Evolutionary conservation across 352 stramenopile species (phyloP), one percentile per base, ranked within the genome.

Genomic region (Pythium scleroteichum): DNA sequence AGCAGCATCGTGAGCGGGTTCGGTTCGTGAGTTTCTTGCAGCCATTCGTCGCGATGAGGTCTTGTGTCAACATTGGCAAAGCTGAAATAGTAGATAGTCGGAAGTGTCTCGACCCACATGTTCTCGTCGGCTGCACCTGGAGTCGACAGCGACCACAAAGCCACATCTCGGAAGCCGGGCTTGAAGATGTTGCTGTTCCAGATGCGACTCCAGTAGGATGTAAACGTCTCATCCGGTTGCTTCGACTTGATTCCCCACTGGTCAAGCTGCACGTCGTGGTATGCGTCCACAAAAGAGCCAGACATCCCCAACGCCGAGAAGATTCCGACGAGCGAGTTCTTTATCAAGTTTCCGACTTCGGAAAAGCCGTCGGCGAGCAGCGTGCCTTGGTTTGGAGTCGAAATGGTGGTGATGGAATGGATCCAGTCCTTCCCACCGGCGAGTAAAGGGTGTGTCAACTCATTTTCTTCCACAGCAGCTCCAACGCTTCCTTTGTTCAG

Each of bases 341-440:
- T 75, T 45, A 82, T 64, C 0, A 66, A 51, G 24, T 83, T 67
- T 20, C 70, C 75, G 23, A 82, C 75, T 20, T 70, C 48, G 1
- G 69, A 71, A 61, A 89, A 73, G 33, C 64, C 77, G 47, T 87
- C 57, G 8, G 58, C 76, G 35, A 89, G 62, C 8, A 79, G 74
- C 7, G 78, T 81, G 47, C 79, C 79, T 29, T 86, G 77, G 74
- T 87, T 87, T 0, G 79, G 79, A 0, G 77, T 64, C 3, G 77
- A 72, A 41, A 89, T 74, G 20, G 74, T 87, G 38, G 79, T 87
- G 64, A 89, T 73, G 8, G 79, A 89, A 48, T 85, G 71, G 45
- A 89, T 68, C 77, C 79, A 89, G 60, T 73, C 54, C 55, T 72
- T 73, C 0, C 76, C 77, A 35, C 76, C 73, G 3, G 67, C 49